phyloP scores from a whole-genome alignment of 345 rosid species.

The Hibiscus trionum region DNA sequence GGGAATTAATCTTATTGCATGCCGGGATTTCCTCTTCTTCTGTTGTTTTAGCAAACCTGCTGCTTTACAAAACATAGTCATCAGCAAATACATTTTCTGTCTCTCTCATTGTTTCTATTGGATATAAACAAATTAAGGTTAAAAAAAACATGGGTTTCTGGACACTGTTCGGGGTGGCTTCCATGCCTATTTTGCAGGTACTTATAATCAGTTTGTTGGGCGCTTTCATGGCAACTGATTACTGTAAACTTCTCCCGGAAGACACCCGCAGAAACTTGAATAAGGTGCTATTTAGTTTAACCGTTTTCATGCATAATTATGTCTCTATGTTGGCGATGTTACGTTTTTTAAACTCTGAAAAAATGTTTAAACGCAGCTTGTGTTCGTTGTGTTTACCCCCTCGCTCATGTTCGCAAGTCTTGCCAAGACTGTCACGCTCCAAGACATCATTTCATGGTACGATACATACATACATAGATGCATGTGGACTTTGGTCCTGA shows the following conservation, averaged over 20 bases:
- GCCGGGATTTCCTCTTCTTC: background rate
- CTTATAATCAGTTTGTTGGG: constrained; percentile 64
- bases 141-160: constrained; percentile 62
- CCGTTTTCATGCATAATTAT: background rate
- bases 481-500: background rate
- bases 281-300: constrained; percentile 35
- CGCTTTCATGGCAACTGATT: constrained; percentile 70
- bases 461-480: background rate
- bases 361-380: constrained; percentile 38
- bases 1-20: too few relatives aligned
- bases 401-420: constrained; percentile 81
- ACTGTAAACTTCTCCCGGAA: constrained; percentile 49
- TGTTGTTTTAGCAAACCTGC: background rate
- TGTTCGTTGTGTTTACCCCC: constrained; percentile 74
- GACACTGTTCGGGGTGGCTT: constrained; percentile 75
- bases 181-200: constrained; percentile 78
- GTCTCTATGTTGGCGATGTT: background rate
- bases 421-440: constrained; percentile 70
- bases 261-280: constrained; percentile 68
- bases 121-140: background rate
- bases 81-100: background rate
- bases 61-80: background rate
- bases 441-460: constrained; percentile 78
- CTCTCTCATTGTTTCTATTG: background rate
- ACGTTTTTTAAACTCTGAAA: background rate